Percentiles rank a stretch among this genome's conserved stretches.
Conservation (phyloP, 352 stramenopile genomes). For the Aphanomyces euteiches region DNA sequence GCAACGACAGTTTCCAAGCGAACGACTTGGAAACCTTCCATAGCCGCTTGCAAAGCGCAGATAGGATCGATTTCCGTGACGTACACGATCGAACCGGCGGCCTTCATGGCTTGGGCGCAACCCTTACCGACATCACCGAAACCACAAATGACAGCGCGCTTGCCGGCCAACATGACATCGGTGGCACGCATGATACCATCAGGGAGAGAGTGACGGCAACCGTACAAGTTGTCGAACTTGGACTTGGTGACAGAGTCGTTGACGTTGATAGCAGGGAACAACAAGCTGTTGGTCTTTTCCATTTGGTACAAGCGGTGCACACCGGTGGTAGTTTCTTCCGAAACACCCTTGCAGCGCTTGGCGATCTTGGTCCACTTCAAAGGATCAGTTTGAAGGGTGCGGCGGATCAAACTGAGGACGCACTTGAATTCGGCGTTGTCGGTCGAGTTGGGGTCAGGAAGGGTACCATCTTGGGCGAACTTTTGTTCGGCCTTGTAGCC, state of each 20-base stretch:
- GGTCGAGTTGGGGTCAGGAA: slow-evolving; percentile 92
- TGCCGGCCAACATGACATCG: slow-evolving; percentile 98
- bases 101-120: slow-evolving; percentile 96
- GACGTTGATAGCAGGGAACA: slow-evolving; percentile 99
- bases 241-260: slow-evolving; percentile 99
- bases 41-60: slow-evolving; percentile 96
- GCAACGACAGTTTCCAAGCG: slow-evolving; percentile 89
- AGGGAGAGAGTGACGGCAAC: slow-evolving; percentile 97
- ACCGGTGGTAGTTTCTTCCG: slow-evolving; percentile 98
- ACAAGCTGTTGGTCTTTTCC: slow-evolving; percentile 93
- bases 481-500: slow-evolving; percentile 95
- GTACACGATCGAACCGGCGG: slow-evolving; percentile 94
- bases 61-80: slow-evolving; percentile 99
- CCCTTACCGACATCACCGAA: slow-evolving; percentile 99
- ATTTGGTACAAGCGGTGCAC: slow-evolving; percentile 98
- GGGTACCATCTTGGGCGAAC: slow-evolving; percentile 91
- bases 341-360: slow-evolving; percentile 93
- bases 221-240: slow-evolving; percentile 99
- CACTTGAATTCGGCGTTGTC: slow-evolving; percentile 99
- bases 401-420: slow-evolving; percentile 95
- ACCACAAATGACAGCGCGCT: slow-evolving; percentile 96
- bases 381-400: slow-evolving; percentile 91
- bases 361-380: slow-evolving; percentile 98
- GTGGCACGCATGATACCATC: slow-evolving; percentile 98
- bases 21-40: slow-evolving; percentile 97